These are phyloP conservation scores for Edaphochlamys debaryana DNA, from an alignment of 139 green algal species.

Conservation along the genomic window DNA sequence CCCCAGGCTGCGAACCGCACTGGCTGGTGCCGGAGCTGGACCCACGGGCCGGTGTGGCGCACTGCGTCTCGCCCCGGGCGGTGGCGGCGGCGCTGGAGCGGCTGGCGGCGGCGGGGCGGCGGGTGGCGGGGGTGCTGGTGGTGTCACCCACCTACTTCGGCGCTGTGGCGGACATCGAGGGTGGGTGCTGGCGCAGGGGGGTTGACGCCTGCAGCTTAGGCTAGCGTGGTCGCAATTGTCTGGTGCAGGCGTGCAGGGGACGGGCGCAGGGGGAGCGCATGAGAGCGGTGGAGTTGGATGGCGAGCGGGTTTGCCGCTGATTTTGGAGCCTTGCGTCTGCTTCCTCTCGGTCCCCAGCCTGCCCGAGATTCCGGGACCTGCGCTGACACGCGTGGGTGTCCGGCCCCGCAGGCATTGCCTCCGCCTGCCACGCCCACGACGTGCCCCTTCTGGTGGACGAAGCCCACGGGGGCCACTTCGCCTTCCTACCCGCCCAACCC, in stretches of 20 bases:
- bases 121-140: slow-evolving; percentile 74
- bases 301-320: too few species aligned
- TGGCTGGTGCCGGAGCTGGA: slow-evolving; percentile 69
- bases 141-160: slow-evolving; percentile 94
- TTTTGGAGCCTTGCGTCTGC: too few species aligned
- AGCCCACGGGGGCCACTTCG: slow-evolving; percentile 90
- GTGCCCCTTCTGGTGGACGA: slow-evolving; percentile 92
- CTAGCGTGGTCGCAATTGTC: too few species aligned
- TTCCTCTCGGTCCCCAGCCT: too few species aligned
- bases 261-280: too few species aligned
- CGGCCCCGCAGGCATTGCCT: slow-evolving; percentile 37
- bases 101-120: slow-evolving; percentile 22
- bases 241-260: too few species aligned
- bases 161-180: slow-evolving; percentile 64
- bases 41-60: slow-evolving; percentile 60
- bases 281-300: too few species aligned
- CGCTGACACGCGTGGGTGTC: background rate
- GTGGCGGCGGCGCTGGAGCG: slow-evolving; percentile 58
- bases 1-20: slow-evolving; percentile 48
- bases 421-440: slow-evolving; percentile 67
- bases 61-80: slow-evolving; percentile 62
- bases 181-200: slow-evolving; percentile 26
- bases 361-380: background rate
- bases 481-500: slow-evolving; percentile 53
- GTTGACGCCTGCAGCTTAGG: too few species aligned